Percentiles rank a stretch among this genome's conserved stretches.
Conservation (phyloP, 805 yeast genomes). For the Komagataella populi region DNA sequence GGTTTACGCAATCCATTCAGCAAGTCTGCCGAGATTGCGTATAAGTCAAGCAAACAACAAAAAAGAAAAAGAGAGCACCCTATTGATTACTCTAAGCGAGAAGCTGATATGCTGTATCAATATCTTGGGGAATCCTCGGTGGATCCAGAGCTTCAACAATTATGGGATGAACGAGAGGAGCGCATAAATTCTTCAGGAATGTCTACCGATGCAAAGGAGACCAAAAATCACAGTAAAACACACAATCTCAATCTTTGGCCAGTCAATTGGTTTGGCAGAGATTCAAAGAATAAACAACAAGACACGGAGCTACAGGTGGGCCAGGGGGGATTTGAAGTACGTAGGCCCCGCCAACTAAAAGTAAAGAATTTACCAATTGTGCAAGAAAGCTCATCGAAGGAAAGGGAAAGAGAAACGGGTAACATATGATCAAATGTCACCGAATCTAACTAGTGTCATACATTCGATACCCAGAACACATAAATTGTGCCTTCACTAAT, state of each 20-base stretch:
- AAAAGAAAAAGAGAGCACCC: neutral
- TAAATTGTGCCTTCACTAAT: neutral
- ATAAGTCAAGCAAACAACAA: neutral
- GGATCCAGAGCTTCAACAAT: constrained; percentile 35
- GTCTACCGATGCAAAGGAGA: neutral
- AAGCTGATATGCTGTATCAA: constrained; percentile 39
- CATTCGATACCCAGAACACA: neutral
- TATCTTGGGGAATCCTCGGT: constrained; percentile 24
- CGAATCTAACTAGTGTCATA: neutral
- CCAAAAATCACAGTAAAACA: neutral
- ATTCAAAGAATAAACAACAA: neutral
- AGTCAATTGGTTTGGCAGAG: neutral
- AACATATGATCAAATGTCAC: too few species aligned
- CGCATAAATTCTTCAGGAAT: constrained; percentile 9
- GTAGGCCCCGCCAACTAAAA: neutral
- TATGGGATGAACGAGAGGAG: constrained; percentile 35
- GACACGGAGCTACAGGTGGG: neutral
- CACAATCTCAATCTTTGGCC: neutral
- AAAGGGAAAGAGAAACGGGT: neutral
- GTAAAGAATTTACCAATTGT: neutral
- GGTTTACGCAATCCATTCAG: constrained; percentile 1
- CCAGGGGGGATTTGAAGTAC: neutral
- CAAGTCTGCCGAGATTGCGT: neutral
- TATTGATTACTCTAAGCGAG: constrained; percentile 43
- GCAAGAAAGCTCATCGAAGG: neutral